Conservation (phyloP, 495 filamentous ascomycete genomes). For the Penicillium ucsense region DNA sequence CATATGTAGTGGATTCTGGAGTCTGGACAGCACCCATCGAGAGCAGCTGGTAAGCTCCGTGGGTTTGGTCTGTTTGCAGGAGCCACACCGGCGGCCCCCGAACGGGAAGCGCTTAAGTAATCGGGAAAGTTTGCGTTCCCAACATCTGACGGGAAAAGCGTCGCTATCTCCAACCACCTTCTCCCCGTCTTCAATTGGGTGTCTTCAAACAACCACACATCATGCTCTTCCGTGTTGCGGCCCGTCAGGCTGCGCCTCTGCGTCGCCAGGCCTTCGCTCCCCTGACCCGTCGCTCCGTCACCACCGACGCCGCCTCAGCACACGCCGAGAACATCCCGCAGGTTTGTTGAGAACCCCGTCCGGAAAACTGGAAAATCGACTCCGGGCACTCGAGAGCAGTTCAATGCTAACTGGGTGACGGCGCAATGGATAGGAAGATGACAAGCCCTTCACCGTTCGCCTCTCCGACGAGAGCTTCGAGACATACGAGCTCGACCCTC, state of each 20-base stretch:
- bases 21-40: not conserved
- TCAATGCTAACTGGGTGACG: slow-evolving; percentile 19
- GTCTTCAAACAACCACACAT: slow-evolving; percentile 12
- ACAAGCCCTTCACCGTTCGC: slow-evolving; percentile 83
- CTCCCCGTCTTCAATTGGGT: slow-evolving; percentile 22
- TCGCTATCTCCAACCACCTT: slow-evolving; percentile 15
- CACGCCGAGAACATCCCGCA: slow-evolving; percentile 69
- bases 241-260: slow-evolving; percentile 41
- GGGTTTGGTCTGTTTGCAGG: slow-evolving; percentile 26
- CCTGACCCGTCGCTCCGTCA: slow-evolving; percentile 64
- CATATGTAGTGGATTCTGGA: too few species aligned
- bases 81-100: slow-evolving; percentile 26
- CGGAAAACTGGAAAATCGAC: slow-evolving; percentile 29
- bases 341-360: slow-evolving; percentile 51
- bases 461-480: slow-evolving; percentile 98
- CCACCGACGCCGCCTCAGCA: slow-evolving; percentile 86
- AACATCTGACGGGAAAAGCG: slow-evolving; percentile 27
- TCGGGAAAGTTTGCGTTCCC: slow-evolving; percentile 33
- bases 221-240: slow-evolving; percentile 39
- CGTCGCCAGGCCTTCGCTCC: slow-evolving; percentile 45
- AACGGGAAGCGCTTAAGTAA: slow-evolving; percentile 29
- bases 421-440: slow-evolving; percentile 60
- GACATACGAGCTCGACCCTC: slow-evolving; percentile 96
- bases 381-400: not conserved
- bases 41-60: slow-evolving; percentile 4